Percentiles rank a stretch among this genome's conserved stretches.
Evolutionary conservation across 2,329 filamentous ascomycete species (phyloP).

Genomic region (Cadophora sp.): DNA sequence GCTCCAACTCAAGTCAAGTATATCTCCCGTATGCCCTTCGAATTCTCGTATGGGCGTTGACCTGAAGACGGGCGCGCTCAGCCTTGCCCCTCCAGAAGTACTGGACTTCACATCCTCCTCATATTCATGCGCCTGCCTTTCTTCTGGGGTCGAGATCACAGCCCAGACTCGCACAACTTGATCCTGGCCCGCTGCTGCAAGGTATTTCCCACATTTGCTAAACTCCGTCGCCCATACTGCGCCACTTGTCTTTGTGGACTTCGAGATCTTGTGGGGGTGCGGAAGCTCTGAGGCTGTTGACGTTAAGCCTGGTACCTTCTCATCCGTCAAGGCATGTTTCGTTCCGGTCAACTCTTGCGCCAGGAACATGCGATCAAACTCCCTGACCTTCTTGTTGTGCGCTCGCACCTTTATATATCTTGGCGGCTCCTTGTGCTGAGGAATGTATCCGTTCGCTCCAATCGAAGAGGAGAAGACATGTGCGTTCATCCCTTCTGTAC

Average conservation of each 20-base stretch:
- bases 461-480: slow-evolving; percentile 81
- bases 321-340: slow-evolving; percentile 45
- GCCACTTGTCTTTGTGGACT: slow-evolving; percentile 49
- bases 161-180: slow-evolving; percentile 86
- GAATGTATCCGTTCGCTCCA: slow-evolving; percentile 75
- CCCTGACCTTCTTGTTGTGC: slow-evolving; percentile 79
- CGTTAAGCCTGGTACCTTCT: slow-evolving; percentile 39
- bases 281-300: slow-evolving; percentile 33
- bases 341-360: slow-evolving; percentile 85
- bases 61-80: slow-evolving; percentile 91
- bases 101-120: slow-evolving; percentile 62
- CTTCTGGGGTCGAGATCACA: slow-evolving; percentile 82
- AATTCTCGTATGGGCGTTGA: slow-evolving; percentile 81
- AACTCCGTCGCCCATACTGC: slow-evolving; percentile 95
- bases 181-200: slow-evolving; percentile 93
- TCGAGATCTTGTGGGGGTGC: slow-evolving; percentile 36
- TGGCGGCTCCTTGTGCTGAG: slow-evolving; percentile 85
- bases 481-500: slow-evolving; percentile 83
- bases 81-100: slow-evolving; percentile 61
- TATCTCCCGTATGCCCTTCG: slow-evolving; percentile 80
- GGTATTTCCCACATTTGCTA: slow-evolving; percentile 87
- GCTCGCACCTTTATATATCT: slow-evolving; percentile 87
- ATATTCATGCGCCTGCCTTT: slow-evolving; percentile 75
- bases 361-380: slow-evolving; percentile 88
- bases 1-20: slow-evolving; percentile 95